These are phyloP conservation scores for Mycena sp. DNA, from an alignment of 1,284 basidiomycete species.

Conservation along the genomic window DNA sequence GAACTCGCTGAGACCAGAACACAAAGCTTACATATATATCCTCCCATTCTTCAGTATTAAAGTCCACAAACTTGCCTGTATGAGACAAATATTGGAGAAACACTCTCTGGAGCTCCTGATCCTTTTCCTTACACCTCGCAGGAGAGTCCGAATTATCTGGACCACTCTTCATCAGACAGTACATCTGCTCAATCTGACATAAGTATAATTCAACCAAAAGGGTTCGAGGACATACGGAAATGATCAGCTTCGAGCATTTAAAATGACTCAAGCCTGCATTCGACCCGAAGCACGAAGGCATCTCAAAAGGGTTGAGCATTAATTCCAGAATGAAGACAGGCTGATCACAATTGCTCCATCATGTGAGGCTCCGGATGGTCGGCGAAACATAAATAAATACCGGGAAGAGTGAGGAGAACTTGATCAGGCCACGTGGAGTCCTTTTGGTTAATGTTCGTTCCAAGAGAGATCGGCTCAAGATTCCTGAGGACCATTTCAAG, in stretches of 20 bases:
- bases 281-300: neutral
- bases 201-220: no score
- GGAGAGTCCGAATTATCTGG: constrained; percentile 5
- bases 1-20: no score
- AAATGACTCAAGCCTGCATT: neutral
- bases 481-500: constrained; percentile 36
- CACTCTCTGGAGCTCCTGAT: neutral
- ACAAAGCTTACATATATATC: no score
- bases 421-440: constrained; percentile 37
- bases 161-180: constrained; percentile 6
- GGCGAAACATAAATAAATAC: constrained; percentile 39
- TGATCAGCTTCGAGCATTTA: no score
- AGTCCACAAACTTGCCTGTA: neutral
- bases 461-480: constrained; percentile 41
- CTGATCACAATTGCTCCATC: constrained; percentile 18
- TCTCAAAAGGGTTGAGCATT: constrained; percentile 11
- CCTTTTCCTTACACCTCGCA: neutral
- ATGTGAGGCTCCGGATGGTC: constrained; percentile 32
- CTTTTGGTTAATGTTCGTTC: constrained; percentile 40
- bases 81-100: neutral
- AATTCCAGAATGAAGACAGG: constrained; percentile 7
- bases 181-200: constrained; percentile 2
- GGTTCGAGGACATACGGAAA: no score
- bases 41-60: no score
- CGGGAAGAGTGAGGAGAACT: constrained; percentile 38